Conservation (phyloP, 1,284 basidiomycete genomes). For the Tylopilus sp. region DNA sequence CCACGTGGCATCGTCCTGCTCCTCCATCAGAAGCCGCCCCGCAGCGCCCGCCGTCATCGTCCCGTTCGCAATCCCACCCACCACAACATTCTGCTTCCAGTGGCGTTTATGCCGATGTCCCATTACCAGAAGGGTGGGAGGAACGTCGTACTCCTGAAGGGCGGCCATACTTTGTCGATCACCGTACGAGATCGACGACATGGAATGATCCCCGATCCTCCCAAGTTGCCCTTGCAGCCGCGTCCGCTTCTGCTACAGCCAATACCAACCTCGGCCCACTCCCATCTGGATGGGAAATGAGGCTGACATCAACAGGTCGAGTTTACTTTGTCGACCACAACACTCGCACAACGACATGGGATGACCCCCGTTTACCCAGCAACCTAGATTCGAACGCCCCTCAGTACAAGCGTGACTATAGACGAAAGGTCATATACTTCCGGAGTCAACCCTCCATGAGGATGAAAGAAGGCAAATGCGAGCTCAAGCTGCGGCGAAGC, state of each 20-base stretch:
- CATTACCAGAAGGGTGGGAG: slow-evolving; percentile 96
- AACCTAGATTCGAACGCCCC: slow-evolving; percentile 91
- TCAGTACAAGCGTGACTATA: slow-evolving; percentile 99
- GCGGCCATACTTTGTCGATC: slow-evolving; percentile 95
- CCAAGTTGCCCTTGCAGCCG: slow-evolving; percentile 24
- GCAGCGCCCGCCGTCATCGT: slow-evolving; percentile 7
- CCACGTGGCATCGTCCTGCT: slow-evolving; percentile 87
- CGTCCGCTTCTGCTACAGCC: slow-evolving; percentile 74
- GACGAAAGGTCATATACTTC: slow-evolving; percentile 99
- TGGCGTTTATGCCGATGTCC: slow-evolving; percentile 51
- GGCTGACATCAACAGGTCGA: slow-evolving; percentile 64
- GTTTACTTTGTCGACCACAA: slow-evolving; percentile 82
- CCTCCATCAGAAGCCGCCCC: slow-evolving; percentile 15
- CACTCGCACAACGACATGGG: slow-evolving; percentile 77
- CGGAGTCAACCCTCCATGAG: slow-evolving; percentile 95
- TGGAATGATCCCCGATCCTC: slow-evolving; percentile 90
- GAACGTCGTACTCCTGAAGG: slow-evolving; percentile 98
- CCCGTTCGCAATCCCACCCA: slow-evolving; percentile 9
- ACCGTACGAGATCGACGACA: slow-evolving; percentile 94
- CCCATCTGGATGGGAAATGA: slow-evolving; percentile 89
- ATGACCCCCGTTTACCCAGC: slow-evolving; percentile 64
- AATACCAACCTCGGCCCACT: slow-evolving; percentile 92
- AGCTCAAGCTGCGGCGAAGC: slow-evolving; percentile 90
- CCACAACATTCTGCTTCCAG: slow-evolving; percentile 18
- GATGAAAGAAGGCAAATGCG: slow-evolving; percentile 87